phyloP scores from a whole-genome alignment of 2,329 filamentous ascomycete species.

The Trichoderma sp. region DNA sequence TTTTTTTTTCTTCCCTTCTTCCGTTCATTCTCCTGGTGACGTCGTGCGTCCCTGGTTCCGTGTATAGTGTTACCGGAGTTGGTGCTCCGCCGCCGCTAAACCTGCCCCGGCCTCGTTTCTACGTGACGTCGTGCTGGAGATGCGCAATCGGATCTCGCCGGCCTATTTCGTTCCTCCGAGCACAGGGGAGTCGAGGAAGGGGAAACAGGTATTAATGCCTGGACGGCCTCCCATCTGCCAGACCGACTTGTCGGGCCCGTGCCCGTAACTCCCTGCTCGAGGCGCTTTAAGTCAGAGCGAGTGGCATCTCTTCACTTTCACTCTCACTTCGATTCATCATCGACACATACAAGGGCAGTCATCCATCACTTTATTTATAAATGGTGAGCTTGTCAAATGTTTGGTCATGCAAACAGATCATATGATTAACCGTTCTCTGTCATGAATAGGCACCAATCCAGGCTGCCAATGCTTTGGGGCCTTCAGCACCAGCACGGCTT shows the following conservation, averaged over 20 bases:
- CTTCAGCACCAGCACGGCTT: neutral
- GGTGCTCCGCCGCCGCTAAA: neutral
- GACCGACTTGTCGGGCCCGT: neutral
- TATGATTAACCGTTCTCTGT: slow-evolving; percentile 2
- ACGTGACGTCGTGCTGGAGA: neutral
- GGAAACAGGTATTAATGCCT: neutral
- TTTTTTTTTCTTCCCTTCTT: neutral
- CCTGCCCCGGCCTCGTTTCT: neutral
- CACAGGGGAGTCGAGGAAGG: neutral
- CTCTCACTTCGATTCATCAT: neutral
- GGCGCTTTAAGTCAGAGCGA: neutral
- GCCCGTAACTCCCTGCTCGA: neutral
- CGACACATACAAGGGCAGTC: neutral
- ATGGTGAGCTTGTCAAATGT: neutral
- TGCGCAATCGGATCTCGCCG: slow-evolving; percentile 10
- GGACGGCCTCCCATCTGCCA: slow-evolving; percentile 1
- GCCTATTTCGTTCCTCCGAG: neutral
- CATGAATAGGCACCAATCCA: neutral
- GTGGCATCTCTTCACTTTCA: neutral
- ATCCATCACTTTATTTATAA: neutral
- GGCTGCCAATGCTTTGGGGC: neutral
- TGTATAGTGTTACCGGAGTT: neutral
- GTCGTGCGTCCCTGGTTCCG: neutral
- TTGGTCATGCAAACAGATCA: neutral
- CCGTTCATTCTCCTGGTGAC: neutral